A percentile compares a stretch with the other conserved stretches of the same genome.
phyloP scores from a whole-genome alignment of 208 protist species.

The Acanthamoeba sp. region DNA sequence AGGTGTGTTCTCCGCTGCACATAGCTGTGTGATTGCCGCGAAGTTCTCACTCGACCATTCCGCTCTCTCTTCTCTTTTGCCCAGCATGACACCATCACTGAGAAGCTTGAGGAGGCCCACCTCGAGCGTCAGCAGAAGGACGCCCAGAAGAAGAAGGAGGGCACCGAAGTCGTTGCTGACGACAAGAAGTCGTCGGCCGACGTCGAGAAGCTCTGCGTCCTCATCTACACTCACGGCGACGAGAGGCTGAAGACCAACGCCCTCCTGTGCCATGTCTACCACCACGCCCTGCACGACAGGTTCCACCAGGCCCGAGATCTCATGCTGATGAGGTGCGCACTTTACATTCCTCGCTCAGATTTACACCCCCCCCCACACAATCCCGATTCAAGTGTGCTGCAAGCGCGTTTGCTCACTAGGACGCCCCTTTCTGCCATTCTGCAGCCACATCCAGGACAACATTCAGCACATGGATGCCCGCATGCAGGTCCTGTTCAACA shows the following conservation, averaged over 20 bases:
- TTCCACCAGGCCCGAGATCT: slow-evolving; percentile 92
- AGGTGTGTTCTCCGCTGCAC: slow-evolving; percentile 8
- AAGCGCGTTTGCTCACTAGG: background rate
- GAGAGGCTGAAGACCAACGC: slow-evolving; percentile 88
- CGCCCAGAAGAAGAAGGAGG: slow-evolving; percentile 1
- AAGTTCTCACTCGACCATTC: too few species aligned
- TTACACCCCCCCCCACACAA: too few species aligned
- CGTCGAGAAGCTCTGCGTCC: slow-evolving; percentile 80
- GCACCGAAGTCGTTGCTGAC: background rate
- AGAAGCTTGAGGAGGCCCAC: slow-evolving; percentile 58
- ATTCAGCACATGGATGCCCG: slow-evolving; percentile 89
- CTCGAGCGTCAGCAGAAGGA: slow-evolving; percentile 46
- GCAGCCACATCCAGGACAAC: slow-evolving; percentile 91
- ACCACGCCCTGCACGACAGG: slow-evolving; percentile 90
- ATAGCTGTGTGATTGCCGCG: too few species aligned
- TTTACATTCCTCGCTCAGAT: too few species aligned
- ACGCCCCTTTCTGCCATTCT: background rate
- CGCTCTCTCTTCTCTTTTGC: background rate
- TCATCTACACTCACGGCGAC: slow-evolving; percentile 89
- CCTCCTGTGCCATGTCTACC: slow-evolving; percentile 92
- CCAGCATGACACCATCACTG: slow-evolving; percentile 55
- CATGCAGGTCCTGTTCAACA: slow-evolving; percentile 94
- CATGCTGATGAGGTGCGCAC: slow-evolving; percentile 90
- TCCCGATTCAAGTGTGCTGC: background rate
- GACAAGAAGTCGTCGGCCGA: slow-evolving; percentile 20